phyloP scores from a whole-genome alignment of 176 grass and related monocot species.

The Bolboschoenus planiculmis region DNA sequence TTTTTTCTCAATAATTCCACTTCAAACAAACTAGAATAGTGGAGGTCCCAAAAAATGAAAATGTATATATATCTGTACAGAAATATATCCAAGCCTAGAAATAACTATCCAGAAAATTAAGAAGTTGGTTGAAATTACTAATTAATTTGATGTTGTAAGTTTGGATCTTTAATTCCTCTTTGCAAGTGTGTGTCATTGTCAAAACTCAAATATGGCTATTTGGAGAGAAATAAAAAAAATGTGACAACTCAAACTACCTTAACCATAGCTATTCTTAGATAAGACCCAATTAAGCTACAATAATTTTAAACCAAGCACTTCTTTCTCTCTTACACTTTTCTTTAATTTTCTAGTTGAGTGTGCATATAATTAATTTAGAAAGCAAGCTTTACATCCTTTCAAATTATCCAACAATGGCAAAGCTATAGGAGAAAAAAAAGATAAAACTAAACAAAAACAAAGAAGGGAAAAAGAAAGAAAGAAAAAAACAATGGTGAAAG shows the following conservation, averaged over 20 bases:
- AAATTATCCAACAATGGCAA: neutral
- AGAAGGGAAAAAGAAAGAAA: neutral
- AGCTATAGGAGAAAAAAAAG: neutral
- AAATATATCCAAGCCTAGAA: neutral
- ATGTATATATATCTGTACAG: neutral
- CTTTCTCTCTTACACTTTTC: neutral
- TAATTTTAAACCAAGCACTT: conserved; percentile 9
- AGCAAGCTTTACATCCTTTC: neutral
- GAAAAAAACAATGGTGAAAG: neutral
- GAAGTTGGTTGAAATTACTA: neutral
- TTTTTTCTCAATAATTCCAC: neutral
- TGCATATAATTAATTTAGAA: neutral
- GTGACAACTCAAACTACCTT: conserved; percentile 8
- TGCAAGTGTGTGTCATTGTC: neutral
- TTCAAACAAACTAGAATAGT: neutral
- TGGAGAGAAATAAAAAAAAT: neutral
- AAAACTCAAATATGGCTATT: neutral
- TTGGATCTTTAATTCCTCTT: neutral
- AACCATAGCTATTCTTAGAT: neutral
- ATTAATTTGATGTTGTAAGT: neutral
- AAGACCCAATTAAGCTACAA: neutral
- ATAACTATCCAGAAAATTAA: neutral
- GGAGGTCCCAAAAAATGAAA: neutral
- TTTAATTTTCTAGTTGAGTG: neutral
- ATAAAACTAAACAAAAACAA: neutral